Base-by-base conservation (phyloP, 306 rosid species). In the Vicia faba region DNA sequence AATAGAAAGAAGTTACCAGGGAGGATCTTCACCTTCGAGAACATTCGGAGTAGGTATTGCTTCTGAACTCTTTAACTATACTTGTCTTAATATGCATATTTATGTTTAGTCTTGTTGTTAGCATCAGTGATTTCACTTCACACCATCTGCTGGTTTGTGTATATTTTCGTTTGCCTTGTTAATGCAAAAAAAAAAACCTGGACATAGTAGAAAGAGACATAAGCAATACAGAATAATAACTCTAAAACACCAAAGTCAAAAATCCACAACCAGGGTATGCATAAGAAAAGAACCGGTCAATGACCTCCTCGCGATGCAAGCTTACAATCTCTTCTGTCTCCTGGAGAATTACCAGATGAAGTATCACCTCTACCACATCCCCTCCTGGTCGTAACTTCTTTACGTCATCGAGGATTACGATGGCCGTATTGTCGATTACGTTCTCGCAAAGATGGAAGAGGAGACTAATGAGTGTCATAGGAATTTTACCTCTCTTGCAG, bases 351-450 rank as follows among this genome's bases (percentile, higher is more conserved):
- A 90, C 86, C 97, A 90, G 75, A 95, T 95, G 99, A 90, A 95
- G 69, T 95, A 90, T 78, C 90, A 95, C 64, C 88, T 93, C 66
- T 93, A 93, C 66, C 91, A 93, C 78, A 93, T 93, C 75, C 98
- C 89, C 70, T 87, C 98, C 0, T 95, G 97, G 99, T 97, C 99
- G 0, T 96, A 95, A 66, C 86, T 95, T 0, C 99, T 95, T 62
- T 90, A 95, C 82, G 99, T 95, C 28, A 97, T 96, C 6, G 99
- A 95, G 20, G 99, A 95, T 74, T 88, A 90, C 89, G 90, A 93
- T 61, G 92, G 96, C 9, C 86, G 83, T 35, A 95, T 95, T 73
- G 99, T 95, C 63, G 99, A 97, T 9, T 95, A 95, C 59, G 99
- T 95, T 11, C 64, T 95, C 29, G 99, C 99, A 68, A 95, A 90